Conservation (phyloP, 169 alveolate species). For the Plasmodium berghei region DNA sequence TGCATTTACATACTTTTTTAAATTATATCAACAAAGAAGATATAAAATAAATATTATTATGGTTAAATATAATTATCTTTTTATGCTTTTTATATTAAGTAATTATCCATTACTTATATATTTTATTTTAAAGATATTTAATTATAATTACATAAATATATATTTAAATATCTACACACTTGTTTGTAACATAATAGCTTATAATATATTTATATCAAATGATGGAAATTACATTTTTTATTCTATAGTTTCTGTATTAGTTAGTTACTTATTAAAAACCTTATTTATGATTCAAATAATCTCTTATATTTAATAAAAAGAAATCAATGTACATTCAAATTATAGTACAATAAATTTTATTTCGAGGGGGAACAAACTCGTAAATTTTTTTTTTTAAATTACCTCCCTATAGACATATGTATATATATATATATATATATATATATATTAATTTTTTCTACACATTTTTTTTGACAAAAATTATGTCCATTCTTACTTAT, state of each 20-base stretch:
- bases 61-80: constrained; percentile 69
- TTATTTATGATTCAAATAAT: constrained; percentile 39
- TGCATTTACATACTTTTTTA: constrained; percentile 43
- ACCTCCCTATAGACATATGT: too few species aligned
- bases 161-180: constrained; percentile 51
- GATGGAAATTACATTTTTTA: constrained; percentile 46
- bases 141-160: constrained; percentile 68
- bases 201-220: constrained; percentile 54
- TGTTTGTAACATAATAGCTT: constrained; percentile 64
- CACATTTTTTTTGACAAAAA: too few species aligned
- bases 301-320: constrained; percentile 15
- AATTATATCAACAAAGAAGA: constrained; percentile 62
- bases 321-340: background rate
- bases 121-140: constrained; percentile 59
- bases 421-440: too few species aligned
- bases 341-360: background rate
- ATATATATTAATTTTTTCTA: too few species aligned
- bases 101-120: constrained; percentile 50
- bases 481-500: too few species aligned
- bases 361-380: too few species aligned
- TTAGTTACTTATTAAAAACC: constrained; percentile 50
- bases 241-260: constrained; percentile 57
- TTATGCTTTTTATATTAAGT: constrained; percentile 72
- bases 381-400: too few species aligned
- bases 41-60: constrained; percentile 37